Base-by-base conservation (phyloP, 768 basidiomycete genomes). In the Cytidiella melzeri region DNA sequence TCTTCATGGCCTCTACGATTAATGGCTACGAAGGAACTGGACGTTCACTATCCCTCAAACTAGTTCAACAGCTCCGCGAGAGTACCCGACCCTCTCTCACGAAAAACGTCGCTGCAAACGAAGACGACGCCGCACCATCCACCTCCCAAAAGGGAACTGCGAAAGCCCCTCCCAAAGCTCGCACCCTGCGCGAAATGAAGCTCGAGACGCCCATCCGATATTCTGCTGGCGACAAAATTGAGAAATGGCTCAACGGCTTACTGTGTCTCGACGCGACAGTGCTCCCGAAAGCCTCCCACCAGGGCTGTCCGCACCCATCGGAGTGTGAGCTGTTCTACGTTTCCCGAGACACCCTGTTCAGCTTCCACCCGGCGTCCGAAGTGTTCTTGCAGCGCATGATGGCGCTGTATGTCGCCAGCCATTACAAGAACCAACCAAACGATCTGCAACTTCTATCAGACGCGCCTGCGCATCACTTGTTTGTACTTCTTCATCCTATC, bases 11-110 rank as follows among this genome's bases (percentile, higher is more conserved):
- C 1, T 96, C 93, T n/a, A 99, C 96, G 1, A 93, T 99, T 70
- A 98, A 97, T 64, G 96, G 96, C 36, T 99, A 99, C 67, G 96
- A 98, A 75, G 96, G 96, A 23, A 98, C 96, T 0, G 96, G 96
- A n/a, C 89, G 96, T 23, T 97, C 94, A 1, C 81, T 99, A 42
- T 96, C 93, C 41, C 84, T 99, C 53, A 99, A 99, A 67, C 87
- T 99, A 50, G 87, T 99, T 55, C 90, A 98, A 66, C 93, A 96
- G 65, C 81, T 98, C 3, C 87, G 96, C 30, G 96, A 98, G 64
- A 86, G 82, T 65, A 89, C 90, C 0, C 78, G 88, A 3, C 83
- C 91, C 0, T 84, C 87, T 1, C 70, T 92, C 37, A 74, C 82
- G 15, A 87, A 88, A 63, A 80, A 85, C 50, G 62, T 72, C 15